These are phyloP conservation scores for Mortierella sp. DNA, from an alignment of 371 early-diverging fungal species.

Conservation along the genomic window DNA sequence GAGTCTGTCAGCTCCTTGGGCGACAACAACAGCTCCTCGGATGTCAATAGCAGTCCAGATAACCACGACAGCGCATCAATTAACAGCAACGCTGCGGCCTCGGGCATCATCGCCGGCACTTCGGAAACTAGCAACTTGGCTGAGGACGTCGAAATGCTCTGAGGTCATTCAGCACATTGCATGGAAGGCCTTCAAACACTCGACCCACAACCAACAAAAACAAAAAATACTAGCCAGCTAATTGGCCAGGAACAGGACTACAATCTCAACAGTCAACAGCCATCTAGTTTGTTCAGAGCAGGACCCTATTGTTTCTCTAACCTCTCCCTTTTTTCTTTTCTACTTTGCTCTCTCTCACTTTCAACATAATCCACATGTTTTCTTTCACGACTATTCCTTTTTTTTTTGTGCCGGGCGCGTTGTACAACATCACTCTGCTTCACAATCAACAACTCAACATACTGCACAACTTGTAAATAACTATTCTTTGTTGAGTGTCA, in stretches of 20 bases:
- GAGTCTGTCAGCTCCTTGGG: not conserved
- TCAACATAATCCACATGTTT: not conserved
- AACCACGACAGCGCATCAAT: not conserved
- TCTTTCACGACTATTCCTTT: not conserved
- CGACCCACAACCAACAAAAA: no score
- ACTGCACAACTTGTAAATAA: not conserved
- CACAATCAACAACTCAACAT: not conserved
- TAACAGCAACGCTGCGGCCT: not conserved
- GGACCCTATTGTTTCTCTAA: not conserved
- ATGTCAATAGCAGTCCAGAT: no score
- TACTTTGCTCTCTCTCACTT: not conserved
- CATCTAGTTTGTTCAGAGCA: not conserved
- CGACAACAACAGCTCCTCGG: not conserved
- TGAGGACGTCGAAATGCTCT: not conserved
- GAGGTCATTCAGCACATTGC: not conserved
- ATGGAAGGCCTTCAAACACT: no score
- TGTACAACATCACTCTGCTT: not conserved
- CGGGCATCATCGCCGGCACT: no score
- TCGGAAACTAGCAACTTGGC: not conserved
- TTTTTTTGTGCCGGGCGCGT: not conserved
- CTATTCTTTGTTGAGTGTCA: not conserved
- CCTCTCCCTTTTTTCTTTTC: not conserved
- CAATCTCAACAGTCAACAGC: not conserved
- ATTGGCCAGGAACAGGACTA: no score
- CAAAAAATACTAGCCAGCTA: no score